Base-by-base conservation (phyloP, 371 early-diverging fungal species). In the Cokeromyces recurvatus region DNA sequence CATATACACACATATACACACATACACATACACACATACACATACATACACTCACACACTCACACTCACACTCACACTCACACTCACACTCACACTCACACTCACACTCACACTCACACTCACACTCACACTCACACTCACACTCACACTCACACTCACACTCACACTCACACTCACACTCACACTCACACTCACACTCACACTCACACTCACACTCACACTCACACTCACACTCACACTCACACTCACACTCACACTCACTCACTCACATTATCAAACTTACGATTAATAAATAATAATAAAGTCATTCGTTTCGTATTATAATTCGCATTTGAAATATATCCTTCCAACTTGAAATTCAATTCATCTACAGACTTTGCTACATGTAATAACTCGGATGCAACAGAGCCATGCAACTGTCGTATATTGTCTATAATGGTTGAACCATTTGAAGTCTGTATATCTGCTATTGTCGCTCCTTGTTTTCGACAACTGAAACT, bases 231-330 rank as follows among this genome's bases (percentile, higher is more conserved):
- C n/a, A 11, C 35, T n/a, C n/a, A n/a, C n/a, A n/a, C n/a, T n/a
- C n/a, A 15, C 9, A 34, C n/a, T n/a, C 14, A 9, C 35, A 9
- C 4, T 14, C 35, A 11, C 29, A 34, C n/a, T 9, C 35, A 34
- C n/a, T n/a, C 14, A 4, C 35, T 34, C n/a, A 11, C 35, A 8
- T 34, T 34, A 9, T 34, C 35, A 11, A 11, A 9, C 14, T 46
- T 81, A 87, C 87, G 82, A 64, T 99, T 99, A 59, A 99, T 95
- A 59, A 99, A 99, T 10, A 97, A 63, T 2, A 98, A 61, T 40
- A 98, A 82, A 1, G 66, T 72, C 55, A 85, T 75, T 54, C 86
- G 85, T 51, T 89, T 91, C 53, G 78, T 77, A 43, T 71, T 82
- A 64, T 85, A 92, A 43, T 94, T 87, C 12, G 94, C 88, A 55